Evolutionary conservation across 805 yeast species (phyloP).

Genomic region (Nakazawaea siamensis): DNA sequence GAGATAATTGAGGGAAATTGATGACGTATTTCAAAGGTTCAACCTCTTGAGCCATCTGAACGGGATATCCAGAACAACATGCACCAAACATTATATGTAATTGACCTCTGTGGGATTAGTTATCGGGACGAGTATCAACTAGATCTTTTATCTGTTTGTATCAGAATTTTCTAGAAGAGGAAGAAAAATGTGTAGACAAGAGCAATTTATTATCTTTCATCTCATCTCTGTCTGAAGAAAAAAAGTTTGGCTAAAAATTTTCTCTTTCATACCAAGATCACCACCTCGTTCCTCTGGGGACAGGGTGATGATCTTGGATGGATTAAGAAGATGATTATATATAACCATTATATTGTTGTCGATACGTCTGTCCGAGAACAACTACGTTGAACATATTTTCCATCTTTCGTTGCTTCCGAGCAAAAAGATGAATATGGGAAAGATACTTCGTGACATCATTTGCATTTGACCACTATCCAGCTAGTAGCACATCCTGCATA

Average conservation of each 20-base stretch:
- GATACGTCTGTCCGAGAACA: constrained; percentile 61
- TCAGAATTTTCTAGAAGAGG: too few species aligned
- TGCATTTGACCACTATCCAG: constrained; percentile 37
- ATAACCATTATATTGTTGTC: constrained; percentile 18
- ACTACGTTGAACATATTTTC: constrained; percentile 75
- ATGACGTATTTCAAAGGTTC: constrained; percentile 62
- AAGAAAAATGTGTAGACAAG: too few species aligned
- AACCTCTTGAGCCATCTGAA: constrained; percentile 51
- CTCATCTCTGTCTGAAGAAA: too few species aligned
- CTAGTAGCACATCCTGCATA: constrained; percentile 65
- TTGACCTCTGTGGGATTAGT: too few species aligned
- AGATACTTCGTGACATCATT: constrained; percentile 64
- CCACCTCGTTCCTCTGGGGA: too few species aligned
- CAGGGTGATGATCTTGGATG: too few species aligned
- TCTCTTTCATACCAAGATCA: too few species aligned
- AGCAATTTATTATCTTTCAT: too few species aligned
- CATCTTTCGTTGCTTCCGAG: constrained; percentile 47
- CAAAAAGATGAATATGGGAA: constrained; percentile 66
- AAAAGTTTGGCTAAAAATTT: too few species aligned
- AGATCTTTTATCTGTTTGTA: not conserved
- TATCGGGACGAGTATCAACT: too few species aligned
- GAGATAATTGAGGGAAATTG: constrained; percentile 50
- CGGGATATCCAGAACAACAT: constrained; percentile 63
- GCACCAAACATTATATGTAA: constrained; percentile 80
- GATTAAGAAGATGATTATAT: constrained; percentile 9